Evolutionary conservation across 2,329 filamentous ascomycete species (phyloP).

Genomic region (Akanthomyces lecanii): DNA sequence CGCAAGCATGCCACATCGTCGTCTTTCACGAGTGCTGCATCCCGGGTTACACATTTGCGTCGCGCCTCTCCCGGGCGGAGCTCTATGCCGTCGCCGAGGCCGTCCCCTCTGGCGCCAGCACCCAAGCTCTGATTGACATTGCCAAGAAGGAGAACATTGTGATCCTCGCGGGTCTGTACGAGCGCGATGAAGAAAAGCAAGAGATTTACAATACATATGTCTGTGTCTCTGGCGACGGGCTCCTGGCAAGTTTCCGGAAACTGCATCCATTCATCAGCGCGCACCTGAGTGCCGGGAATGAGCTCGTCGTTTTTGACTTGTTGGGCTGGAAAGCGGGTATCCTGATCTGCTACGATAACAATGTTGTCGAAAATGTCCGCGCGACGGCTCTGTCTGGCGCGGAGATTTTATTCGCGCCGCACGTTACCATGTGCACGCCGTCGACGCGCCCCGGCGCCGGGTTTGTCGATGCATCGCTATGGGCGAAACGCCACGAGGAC

Average conservation of each 20-base stretch:
- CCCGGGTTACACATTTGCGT: constrained; percentile 19
- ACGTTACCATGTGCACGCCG: constrained; percentile 22
- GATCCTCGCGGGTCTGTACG: constrained; percentile 18
- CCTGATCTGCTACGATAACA: constrained; percentile 24
- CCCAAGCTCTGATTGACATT: constrained; percentile 5
- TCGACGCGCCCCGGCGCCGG: constrained; percentile 20
- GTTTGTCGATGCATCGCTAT: constrained; percentile 19
- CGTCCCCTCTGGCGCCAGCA: constrained; percentile 9
- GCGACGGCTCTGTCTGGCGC: constrained; percentile 19
- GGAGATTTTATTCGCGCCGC: constrained; percentile 20
- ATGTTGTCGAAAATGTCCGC: constrained; percentile 21
- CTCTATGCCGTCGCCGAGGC: constrained; percentile 16
- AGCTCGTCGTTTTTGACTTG: constrained; percentile 20
- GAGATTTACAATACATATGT: constrained; percentile 21
- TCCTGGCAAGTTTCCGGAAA: constrained; percentile 21
- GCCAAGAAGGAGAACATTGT: constrained; percentile 3
- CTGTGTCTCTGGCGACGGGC: constrained; percentile 17
- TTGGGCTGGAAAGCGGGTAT: constrained; percentile 21
- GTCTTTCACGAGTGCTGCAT: constrained; percentile 19
- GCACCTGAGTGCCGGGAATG: constrained; percentile 17
- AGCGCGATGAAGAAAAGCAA: constrained; percentile 12
- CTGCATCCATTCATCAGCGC: constrained; percentile 21
- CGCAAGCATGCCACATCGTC: constrained; percentile 8
- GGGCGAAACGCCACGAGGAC: constrained; percentile 14
- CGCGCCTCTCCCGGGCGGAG: background rate